A percentile compares a stretch with the other conserved stretches of the same genome.
Evolutionary conservation across 768 basidiomycete species (phyloP).

Genomic region (Bullera alba): DNA sequence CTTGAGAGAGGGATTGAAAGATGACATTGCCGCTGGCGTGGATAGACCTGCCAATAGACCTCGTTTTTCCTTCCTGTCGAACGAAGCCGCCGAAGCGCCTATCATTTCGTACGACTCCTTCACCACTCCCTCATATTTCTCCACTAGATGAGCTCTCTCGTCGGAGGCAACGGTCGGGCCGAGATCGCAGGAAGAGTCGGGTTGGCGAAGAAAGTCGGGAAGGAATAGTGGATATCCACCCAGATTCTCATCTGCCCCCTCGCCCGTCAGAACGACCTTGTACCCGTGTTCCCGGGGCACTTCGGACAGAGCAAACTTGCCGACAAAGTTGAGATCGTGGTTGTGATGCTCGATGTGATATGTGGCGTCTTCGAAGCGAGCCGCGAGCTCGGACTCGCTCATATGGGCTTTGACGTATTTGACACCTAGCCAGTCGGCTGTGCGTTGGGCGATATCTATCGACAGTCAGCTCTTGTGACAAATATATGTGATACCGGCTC

Average conservation of each 20-base stretch:
- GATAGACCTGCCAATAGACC: neutral
- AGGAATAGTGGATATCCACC: slow-evolving; percentile 36
- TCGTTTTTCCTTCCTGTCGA: neutral
- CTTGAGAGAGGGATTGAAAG: neutral
- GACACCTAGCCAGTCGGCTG: slow-evolving; percentile 33
- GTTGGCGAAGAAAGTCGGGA: slow-evolving; percentile 30
- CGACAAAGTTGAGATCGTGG: slow-evolving; percentile 35
- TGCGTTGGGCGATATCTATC: slow-evolving; percentile 23
- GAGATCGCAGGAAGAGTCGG: no score
- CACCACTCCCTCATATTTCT: neutral
- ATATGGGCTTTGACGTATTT: slow-evolving; percentile 24
- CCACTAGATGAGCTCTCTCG: slow-evolving; percentile 2
- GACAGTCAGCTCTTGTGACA: no score
- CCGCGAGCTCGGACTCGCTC: slow-evolving; percentile 23
- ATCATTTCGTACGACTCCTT: slow-evolving; percentile 9
- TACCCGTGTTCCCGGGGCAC: slow-evolving; percentile 32
- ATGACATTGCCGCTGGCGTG: no score
- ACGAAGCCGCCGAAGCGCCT: slow-evolving; percentile 7
- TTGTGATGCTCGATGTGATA: slow-evolving; percentile 37
- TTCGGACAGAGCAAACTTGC: slow-evolving; percentile 31
- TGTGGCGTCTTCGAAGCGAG: slow-evolving; percentile 28
- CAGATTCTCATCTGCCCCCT: slow-evolving; percentile 40
- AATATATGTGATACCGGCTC: no score
- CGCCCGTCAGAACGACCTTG: slow-evolving; percentile 40
- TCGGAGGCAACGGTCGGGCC: no score